Base-by-base conservation (phyloP, 108 stramenopile genomes). In the Skeletonema grethae region DNA sequence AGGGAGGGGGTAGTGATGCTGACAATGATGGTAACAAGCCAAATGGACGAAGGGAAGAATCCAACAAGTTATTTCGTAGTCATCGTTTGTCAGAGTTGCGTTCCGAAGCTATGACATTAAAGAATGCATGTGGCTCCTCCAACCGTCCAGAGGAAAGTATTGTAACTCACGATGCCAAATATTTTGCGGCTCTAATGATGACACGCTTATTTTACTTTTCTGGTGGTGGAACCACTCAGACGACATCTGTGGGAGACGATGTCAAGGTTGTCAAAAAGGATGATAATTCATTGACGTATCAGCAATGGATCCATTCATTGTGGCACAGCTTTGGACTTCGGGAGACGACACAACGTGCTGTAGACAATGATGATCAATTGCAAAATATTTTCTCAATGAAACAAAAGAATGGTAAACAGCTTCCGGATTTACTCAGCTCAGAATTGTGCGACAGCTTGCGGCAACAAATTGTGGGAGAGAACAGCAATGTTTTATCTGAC, bases 191-290 rank as follows among this genome's bases (percentile, higher is more conserved):
- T 9, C 61, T 82, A 1, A 70, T 91, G 45, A 63, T 85, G 61
- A 82, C 81, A 25, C 64, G 87, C 18, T 61, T 95, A 35, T 62
- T 92, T 45, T 91, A 90, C 65, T 86, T 91, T 30, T 85, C 84
- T 4, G 94, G 94, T 10, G 94, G 94, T 39, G 94, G 94, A 12
- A 91, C 88, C 18, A 95, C 91, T 43, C 82, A 83, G 15, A 60
- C 82, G 12, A 50, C 82, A 18, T 43, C 58, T n/a, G 22, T 55
- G n/a, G 57, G 56, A 9, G 22, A 22, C 4, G 60, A 62, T 30
- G 28, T 43, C 28, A 57, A 67, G 10, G 13, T 24, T 18, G 57
- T 16, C 16, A 71, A 43, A 29, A 57, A 67, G 48, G 60, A 70
- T 43, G 63, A 65, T 45, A 50, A 13, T 24, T 38, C 81, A 28